Evolutionary conservation across 768 basidiomycete genomes (phyloP), one percentile per base, ranked within the genome.

Genomic region (Suillus subluteus): DNA sequence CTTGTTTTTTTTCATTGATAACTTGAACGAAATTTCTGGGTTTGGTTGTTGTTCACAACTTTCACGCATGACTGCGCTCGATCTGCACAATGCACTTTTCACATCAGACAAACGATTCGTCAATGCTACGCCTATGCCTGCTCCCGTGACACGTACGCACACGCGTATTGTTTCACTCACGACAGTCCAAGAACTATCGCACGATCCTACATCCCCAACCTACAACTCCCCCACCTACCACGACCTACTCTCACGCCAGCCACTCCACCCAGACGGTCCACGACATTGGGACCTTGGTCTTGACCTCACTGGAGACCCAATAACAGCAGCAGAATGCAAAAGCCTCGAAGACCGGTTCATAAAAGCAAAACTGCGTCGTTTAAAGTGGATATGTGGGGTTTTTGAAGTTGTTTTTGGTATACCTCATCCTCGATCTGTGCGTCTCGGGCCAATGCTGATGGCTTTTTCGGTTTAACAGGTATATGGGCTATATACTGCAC

Each of bases 401-500:
- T 71, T 84, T n/a, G 72, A 75, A 55, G 64, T 74, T 37, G 65
- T 82, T 16, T 76, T 83, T 52, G 81, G 83, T 83, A 70, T 66
- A 76, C 62, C 26, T 41, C 67, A 65, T 58, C 13, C 40, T 30
- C 40, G 62, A 11, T 55, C 75, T 8, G 26, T 11, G 40, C 12
- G 26, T 21, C 6, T 30, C 1, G 9, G 23, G 43, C 41, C 59
- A 62, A 21, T 54, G 8, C 5, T 52, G 6, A 52, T 26, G 7
- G 3, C 13, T 3, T 26, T n/a, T 16, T 50, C 23, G 48, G 12
- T 52, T 62, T 16, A 15, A 2, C 64, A 91, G 89, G 79, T 67
- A 74, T 73, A 37, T 93, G 90, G 88, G 83, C 86, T 35, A 73
- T 80, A 9, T 92, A 90, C 74, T 88, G 83, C 67, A 81, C 84